Conservation (phyloP, 2,329 filamentous ascomycete species). For the Aspergillus ruber region DNA sequence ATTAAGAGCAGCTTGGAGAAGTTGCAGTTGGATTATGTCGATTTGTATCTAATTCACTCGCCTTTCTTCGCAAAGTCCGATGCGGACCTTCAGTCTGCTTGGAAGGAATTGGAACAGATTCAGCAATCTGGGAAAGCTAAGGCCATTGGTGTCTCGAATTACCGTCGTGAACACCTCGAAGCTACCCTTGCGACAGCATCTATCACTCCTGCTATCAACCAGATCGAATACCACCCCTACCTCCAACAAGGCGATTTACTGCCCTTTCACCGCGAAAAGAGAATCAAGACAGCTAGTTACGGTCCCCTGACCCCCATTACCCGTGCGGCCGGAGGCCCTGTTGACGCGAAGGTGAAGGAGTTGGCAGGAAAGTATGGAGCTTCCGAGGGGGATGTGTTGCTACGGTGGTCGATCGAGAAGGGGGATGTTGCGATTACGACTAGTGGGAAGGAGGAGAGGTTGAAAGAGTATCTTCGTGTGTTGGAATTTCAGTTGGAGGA, state of each 20-base stretch:
- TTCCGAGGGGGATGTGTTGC: conserved; percentile 48
- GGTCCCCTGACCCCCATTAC: conserved; percentile 44
- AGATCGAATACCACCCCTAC: conserved; percentile 40
- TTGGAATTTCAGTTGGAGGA: conserved; percentile 55
- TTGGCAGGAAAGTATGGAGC: conserved; percentile 59
- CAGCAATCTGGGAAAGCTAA: conserved; percentile 52
- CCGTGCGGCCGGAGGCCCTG: conserved; percentile 50
- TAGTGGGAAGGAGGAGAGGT: conserved; percentile 52
- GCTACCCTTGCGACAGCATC: conserved; percentile 42
- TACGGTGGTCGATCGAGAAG: conserved; percentile 58
- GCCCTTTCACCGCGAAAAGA: conserved; percentile 33
- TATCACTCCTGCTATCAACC: conserved; percentile 33
- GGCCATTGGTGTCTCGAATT: conserved; percentile 60
- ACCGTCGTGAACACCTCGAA: conserved; percentile 49
- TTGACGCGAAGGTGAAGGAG: conserved; percentile 46
- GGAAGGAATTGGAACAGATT: conserved; percentile 55
- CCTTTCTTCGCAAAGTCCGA: conserved; percentile 54
- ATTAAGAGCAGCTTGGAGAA: conserved; percentile 54
- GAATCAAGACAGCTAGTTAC: conserved; percentile 39
- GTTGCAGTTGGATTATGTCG: conserved; percentile 55
- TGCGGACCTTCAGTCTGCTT: conserved; percentile 50
- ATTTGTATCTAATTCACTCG: conserved; percentile 58
- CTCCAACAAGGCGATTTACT: conserved; percentile 40
- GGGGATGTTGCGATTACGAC: conserved; percentile 56
- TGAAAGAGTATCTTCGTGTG: conserved; percentile 52